phyloP scores from a whole-genome alignment of 2,329 filamentous ascomycete species.

The Juglanconis juglandina region DNA sequence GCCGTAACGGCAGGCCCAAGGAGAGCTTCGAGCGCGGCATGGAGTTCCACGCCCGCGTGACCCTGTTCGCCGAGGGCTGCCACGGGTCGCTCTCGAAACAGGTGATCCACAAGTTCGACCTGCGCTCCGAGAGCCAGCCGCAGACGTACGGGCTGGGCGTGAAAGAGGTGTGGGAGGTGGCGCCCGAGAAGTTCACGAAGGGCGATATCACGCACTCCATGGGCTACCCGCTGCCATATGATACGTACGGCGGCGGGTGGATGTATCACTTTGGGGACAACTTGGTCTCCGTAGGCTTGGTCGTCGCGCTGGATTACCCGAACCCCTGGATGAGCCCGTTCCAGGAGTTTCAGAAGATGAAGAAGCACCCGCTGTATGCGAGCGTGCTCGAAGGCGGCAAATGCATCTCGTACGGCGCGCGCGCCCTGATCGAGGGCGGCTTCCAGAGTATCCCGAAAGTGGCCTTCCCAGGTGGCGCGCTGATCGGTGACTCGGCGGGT shows the following conservation, averaged over 20 bases:
- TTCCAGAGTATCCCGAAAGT: conserved; percentile 98
- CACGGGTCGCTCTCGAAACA: conserved; percentile 95
- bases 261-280: conserved; percentile 99
- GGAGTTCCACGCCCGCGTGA: conserved; percentile 93
- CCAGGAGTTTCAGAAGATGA: conserved; percentile 96
- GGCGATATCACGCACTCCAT: conserved; percentile 85
- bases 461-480: conserved; percentile 88
- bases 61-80: conserved; percentile 89
- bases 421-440: conserved; percentile 88
- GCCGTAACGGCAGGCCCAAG: conserved; percentile 77
- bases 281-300: conserved; percentile 84
- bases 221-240: conserved; percentile 82
- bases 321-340: conserved; percentile 98
- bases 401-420: conserved; percentile 93
- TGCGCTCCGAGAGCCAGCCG: conserved; percentile 82
- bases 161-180: conserved; percentile 97
- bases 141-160: conserved; percentile 94
- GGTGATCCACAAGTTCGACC: conserved; percentile 88
- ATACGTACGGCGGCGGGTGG: conserved; percentile 97
- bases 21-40: conserved; percentile 92
- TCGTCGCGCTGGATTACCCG: conserved; percentile 89
- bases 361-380: conserved; percentile 90
- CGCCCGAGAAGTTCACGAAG: conserved; percentile 85
- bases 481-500: conserved; percentile 94
- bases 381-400: conserved; percentile 89